Percentiles rank a stretch among this genome's conserved stretches.
These are phyloP conservation scores for Plasmodium gonderi DNA, from an alignment of 169 alveolate genomes.

Conservation along the genomic window DNA sequence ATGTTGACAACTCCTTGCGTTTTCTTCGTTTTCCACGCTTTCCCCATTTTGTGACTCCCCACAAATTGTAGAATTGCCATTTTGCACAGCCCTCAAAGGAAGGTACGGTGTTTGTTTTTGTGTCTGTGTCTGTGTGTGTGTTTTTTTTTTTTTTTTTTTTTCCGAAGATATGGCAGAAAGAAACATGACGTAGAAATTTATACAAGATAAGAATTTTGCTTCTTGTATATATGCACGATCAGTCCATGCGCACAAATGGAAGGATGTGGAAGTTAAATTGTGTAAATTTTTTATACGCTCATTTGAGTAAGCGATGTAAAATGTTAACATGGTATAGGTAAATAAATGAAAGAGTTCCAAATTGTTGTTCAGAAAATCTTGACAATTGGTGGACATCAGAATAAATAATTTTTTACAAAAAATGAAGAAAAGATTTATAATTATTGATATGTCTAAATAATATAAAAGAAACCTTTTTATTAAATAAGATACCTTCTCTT, in stretches of 20 bases:
- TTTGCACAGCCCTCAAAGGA: no score
- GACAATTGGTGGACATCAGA: not conserved
- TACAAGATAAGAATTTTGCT: not conserved
- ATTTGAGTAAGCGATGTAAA: not conserved
- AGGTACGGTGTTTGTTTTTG: no score
- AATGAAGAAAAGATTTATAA: not conserved
- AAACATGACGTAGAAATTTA: not conserved
- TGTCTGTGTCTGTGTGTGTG: not conserved
- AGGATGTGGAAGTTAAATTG: not conserved
- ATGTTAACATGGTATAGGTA: not conserved
- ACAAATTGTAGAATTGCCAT: no score
- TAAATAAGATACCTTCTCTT: not conserved
- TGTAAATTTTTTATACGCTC: not conserved
- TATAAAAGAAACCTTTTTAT: not conserved
- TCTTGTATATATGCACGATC: not conserved
- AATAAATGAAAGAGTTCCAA: not conserved
- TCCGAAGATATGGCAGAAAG: not conserved
- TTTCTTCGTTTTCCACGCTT: no score
- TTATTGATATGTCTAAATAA: conserved; percentile 7
- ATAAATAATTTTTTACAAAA: conserved; percentile 10
- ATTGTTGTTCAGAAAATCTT: not conserved
- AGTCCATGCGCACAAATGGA: not conserved
- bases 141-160: not conserved
- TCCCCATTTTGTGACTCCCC: no score
- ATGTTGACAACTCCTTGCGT: no score